Evolutionary conservation across 441 rosid species (phyloP).

Genomic region (Syzygium syzygioides): DNA sequence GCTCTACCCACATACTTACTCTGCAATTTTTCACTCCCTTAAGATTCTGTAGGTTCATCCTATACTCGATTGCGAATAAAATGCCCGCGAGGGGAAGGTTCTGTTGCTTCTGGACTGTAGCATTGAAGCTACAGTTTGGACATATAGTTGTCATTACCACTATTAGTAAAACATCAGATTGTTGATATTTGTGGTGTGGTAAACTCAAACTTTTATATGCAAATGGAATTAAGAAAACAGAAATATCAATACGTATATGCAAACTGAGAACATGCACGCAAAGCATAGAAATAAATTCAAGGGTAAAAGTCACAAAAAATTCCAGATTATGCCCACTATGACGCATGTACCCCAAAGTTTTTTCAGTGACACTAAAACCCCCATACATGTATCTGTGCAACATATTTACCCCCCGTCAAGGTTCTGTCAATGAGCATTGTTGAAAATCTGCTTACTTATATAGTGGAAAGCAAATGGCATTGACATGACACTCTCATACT

Average conservation of each 20-base stretch:
- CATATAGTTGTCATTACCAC: background rate
- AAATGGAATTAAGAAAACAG: background rate
- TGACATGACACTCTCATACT: too few relatives aligned
- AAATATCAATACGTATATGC: background rate
- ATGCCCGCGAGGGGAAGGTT: background rate
- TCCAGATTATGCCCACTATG: too few relatives aligned
- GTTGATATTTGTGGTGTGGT: too few relatives aligned
- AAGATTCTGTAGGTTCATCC: background rate
- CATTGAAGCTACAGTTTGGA: background rate
- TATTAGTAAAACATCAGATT: background rate
- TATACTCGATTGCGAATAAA: background rate
- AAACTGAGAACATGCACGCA: background rate
- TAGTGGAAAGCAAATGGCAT: too few relatives aligned
- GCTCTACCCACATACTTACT: background rate
- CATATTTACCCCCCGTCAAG: too few relatives aligned
- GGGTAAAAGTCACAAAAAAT: too few relatives aligned
- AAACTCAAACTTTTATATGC: background rate
- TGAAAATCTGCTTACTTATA: too few relatives aligned
- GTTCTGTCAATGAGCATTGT: too few relatives aligned
- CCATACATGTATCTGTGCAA: too few relatives aligned
- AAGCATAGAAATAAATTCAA: background rate
- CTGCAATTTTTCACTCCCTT: background rate
- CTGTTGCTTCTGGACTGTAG: background rate
- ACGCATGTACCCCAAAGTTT: too few relatives aligned
- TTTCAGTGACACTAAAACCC: too few relatives aligned